These are phyloP conservation scores for Arctium lappa DNA, from an alignment of 129 eudicot genomes.

Conservation along the genomic window DNA sequence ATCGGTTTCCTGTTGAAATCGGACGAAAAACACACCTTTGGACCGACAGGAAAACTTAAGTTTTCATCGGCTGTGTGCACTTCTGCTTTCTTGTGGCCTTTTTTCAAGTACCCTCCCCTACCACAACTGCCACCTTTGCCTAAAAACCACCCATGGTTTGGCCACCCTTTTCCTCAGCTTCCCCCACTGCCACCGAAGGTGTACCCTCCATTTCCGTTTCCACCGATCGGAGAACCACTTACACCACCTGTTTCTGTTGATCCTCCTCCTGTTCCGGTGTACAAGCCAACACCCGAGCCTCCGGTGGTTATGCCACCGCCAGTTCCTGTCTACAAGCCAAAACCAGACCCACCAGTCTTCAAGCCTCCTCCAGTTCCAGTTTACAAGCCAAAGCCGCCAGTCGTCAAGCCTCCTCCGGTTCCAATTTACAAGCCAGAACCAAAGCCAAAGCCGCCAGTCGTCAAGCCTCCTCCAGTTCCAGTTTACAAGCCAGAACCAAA, in stretches of 20 bases:
- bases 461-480: slow-evolving; percentile 19
- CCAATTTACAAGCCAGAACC: slow-evolving; percentile 8
- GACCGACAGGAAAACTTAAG: slow-evolving; percentile 53
- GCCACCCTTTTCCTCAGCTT: slow-evolving; percentile 40
- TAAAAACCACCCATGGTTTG: slow-evolving; percentile 27
- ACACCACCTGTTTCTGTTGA: slow-evolving; percentile 25
- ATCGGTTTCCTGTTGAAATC: slow-evolving; percentile 32
- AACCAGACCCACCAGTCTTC: slow-evolving; percentile 4
- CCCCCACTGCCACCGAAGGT: slow-evolving; percentile 43
- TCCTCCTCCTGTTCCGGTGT: slow-evolving; percentile 36
- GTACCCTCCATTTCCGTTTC: slow-evolving; percentile 26
- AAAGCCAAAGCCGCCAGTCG: not conserved
- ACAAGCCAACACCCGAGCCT: slow-evolving; percentile 27
- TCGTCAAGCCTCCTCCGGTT: not conserved
- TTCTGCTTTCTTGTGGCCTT: slow-evolving; percentile 73
- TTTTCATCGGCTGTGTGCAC: slow-evolving; percentile 69
- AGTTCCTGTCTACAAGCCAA: slow-evolving; percentile 10
- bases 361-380: not conserved
- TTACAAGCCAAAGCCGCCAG: slow-evolving; percentile 8
- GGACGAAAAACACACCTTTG: slow-evolving; percentile 49
- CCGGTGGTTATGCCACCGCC: not conserved
- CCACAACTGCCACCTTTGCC: slow-evolving; percentile 41
- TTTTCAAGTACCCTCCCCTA: slow-evolving; percentile 56
- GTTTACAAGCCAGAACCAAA: slow-evolving; percentile 4
- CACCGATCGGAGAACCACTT: slow-evolving; percentile 12